Evolutionary conservation across 2,329 filamentous ascomycete species (phyloP).

Genomic region (Endoconidiophora polonica): DNA sequence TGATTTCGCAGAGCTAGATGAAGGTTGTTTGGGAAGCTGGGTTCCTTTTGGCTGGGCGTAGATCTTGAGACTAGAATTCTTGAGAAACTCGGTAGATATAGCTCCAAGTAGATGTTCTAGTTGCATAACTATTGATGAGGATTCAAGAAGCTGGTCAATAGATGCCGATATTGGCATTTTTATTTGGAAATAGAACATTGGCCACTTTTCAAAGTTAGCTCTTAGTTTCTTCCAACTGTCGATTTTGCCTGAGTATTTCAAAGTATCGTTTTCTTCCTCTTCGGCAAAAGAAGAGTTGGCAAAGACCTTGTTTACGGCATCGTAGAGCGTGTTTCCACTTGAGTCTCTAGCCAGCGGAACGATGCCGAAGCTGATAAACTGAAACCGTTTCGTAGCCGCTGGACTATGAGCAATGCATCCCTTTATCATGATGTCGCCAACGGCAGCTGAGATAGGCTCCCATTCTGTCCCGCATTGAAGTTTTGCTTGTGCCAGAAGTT

Average conservation of each 20-base stretch:
- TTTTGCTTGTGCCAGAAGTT: conserved; percentile 48
- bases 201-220: conserved; percentile 65
- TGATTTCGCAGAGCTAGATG: neutral
- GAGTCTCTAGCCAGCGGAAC: conserved; percentile 40
- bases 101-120: conserved; percentile 46
- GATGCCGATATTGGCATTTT: conserved; percentile 18
- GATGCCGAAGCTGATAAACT: conserved; percentile 71
- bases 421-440: conserved; percentile 41
- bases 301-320: conserved; percentile 66
- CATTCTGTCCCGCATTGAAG: conserved; percentile 46
- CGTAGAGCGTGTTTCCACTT: conserved; percentile 51
- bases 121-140: neutral
- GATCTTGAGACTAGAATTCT: conserved; percentile 25
- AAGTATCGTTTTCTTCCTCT: conserved; percentile 29
- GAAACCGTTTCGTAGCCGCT: conserved; percentile 51
- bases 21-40: neutral
- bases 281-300: conserved; percentile 59
- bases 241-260: conserved; percentile 21
- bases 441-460: conserved; percentile 54
- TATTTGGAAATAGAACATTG: conserved; percentile 75
- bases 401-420: conserved; percentile 59
- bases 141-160: conserved; percentile 1
- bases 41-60: neutral
- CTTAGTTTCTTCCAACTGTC: conserved; percentile 28
- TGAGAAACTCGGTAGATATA: conserved; percentile 58